Base-by-base conservation (phyloP, 345 rosid species). In the Brassica juncea region DNA sequence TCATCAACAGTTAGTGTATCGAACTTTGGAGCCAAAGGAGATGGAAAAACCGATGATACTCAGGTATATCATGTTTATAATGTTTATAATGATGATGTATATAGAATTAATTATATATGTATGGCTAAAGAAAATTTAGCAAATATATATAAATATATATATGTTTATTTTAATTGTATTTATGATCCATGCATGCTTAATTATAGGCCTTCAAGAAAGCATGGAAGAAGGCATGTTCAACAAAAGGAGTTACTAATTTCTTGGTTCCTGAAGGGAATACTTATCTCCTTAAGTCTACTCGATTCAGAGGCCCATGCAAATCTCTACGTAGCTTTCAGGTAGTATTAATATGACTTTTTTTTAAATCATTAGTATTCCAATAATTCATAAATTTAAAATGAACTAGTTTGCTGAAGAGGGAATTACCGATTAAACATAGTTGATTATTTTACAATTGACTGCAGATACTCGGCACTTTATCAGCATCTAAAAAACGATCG, bases 211-310 rank as follows among this genome's bases (percentile, higher is more conserved):
- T 94, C 70, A 42, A 80, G 79, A 84, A 85, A 74, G 97, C 94
- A 16, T 94, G 99, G 99, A 74, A 89, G 34, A 82, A 74, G 83
- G 97, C 94, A 60, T 94, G 97, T 78, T 83, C 93, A 9, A 75
- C 85, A n/a, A 44, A 31, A 6, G 88, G 80, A 23, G 88, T 82
- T 49, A 82, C 79, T 54, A 74, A 6, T 31, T 77, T 94, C 49
- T 81, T 82, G 75, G 80, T 91, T 62, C 90, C 99, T 28, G 12
- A 77, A 63, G 84, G 80, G 6, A 88, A 87, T 49, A 79, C 37
- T 27, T 92, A 91, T 71, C 86, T 58, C 27, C 82, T 92, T 0
- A 86, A 77, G 61, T 91, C 86, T 6, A 52, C 82, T 27, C 69
- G 64, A 66, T 91, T 94, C 75, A 55, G 82, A 11, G 99, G 99